Conservation (phyloP, 2,329 filamentous ascomycete genomes). For the Fusarium nelsonii region DNA sequence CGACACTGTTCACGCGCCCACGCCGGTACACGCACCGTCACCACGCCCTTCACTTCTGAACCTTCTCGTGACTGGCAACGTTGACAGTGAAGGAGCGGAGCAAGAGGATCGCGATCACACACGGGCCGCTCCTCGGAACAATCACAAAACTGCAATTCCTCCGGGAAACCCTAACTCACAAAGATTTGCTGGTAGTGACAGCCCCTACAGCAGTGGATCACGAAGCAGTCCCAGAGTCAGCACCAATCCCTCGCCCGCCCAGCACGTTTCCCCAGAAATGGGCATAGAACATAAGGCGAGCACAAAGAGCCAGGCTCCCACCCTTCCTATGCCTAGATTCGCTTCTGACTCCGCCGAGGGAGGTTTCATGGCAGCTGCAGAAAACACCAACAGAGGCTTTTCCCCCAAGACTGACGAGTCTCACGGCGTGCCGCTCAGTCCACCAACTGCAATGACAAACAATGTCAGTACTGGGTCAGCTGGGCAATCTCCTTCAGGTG, state of each 20-base stretch:
- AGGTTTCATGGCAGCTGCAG: background rate
- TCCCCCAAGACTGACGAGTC: conserved; percentile 16
- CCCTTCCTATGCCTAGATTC: conserved; percentile 8
- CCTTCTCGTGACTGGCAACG: conserved; percentile 24
- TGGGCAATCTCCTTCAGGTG: conserved; percentile 20
- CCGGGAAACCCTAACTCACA: conserved; percentile 17
- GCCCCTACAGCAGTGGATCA: conserved; percentile 19
- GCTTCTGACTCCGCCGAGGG: background rate
- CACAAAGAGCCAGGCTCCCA: conserved; percentile 13
- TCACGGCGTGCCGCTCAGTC: conserved; percentile 36
- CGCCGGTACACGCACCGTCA: conserved; percentile 28
- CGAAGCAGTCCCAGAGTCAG: conserved; percentile 20
- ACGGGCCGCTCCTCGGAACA: background rate
- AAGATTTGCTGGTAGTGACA: conserved; percentile 24
- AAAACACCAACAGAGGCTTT: background rate
- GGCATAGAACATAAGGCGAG: conserved; percentile 15
- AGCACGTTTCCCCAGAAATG: conserved; percentile 15
- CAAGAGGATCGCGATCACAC: conserved; percentile 4
- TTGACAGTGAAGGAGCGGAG: conserved; percentile 2
- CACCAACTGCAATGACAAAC: conserved; percentile 20
- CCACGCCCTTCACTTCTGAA: conserved; percentile 32
- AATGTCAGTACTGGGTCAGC: conserved; percentile 31
- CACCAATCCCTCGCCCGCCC: conserved; percentile 3
- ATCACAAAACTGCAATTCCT: background rate
- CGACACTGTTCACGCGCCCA: conserved; percentile 24